Evolutionary conservation across 1,139 yeast species (phyloP), one percentile per base, ranked within the genome.

Genomic region (Scheffersomyces illinoinensis): DNA sequence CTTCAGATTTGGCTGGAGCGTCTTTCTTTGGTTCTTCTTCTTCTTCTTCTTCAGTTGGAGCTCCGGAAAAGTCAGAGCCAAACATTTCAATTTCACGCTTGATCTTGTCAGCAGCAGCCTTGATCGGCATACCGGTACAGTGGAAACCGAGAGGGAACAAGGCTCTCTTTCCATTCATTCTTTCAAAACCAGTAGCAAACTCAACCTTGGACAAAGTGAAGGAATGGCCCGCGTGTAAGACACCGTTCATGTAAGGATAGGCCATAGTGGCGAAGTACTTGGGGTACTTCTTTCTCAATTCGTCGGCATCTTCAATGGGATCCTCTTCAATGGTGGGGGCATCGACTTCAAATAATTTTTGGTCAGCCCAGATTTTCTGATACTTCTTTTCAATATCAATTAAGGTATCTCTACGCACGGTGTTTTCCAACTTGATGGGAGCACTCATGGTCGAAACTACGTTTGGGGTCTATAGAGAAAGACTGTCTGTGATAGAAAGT

Each of bases 111-210:
- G 99, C 99, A 70, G 97, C 86, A 19, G 99, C 95, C 79, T 87
- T 90, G 74, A 95, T 96, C 59, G 99, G 99, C 98, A 95, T 90
- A 82, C 99, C 99, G 53, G 99, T 95, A 84, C 99, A 96, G 77
- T 95, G 99, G 88, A 95, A 95, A 57, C 99, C 99, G 62, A 96
- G 84, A 56, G 99, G 99, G 79, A 92, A 95, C 63, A 95, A 81
- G 47, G 98, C 97, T 68, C 90, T 85, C 77, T 90, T 92, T 65
- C 98, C 98, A 70, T 85, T 84, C 95, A 96, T 90, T 77, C 98
- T 88, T 78, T 95, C 97, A 71, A 90, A 96, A 59, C 99, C 98
- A 59, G 91, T 84, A 57, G 96, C 90, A 74, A 90, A 96, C 76
- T 96, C 99, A 57, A 88, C 96, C 78, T 96, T 96, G 60, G 98